Evolutionary conservation across 2,329 filamentous ascomycete genomes (phyloP), one percentile per base, ranked within the genome.

Genomic region (Colletotrichum sp.): DNA sequence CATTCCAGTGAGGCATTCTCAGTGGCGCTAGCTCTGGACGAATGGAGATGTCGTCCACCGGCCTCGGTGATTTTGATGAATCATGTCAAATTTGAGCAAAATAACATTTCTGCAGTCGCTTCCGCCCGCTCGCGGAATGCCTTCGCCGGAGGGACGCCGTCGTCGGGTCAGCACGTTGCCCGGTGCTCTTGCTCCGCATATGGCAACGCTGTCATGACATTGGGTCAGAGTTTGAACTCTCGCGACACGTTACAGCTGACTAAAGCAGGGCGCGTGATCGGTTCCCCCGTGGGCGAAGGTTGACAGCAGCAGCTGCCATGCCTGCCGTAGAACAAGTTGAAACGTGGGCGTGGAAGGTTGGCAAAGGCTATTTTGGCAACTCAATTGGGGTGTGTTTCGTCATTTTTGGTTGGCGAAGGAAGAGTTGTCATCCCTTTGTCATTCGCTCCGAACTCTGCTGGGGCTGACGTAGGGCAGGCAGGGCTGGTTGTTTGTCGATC

Each of bases 271-370:
- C 69, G 73, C 73, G 64, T 65, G 64, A 69, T 36, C 21, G 7
- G 8, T 38, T 34, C 5, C 55, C 24, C n/a, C 26, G 38, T 38
- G 30, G 12, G 34, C 13, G 24, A 68, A 69, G 48, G 63, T 73
- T 59, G 69, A 36, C 30, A 30, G 63, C 28, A n/a, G 26, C 56
- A 73, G 28, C 28, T 63, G 58, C 24, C 38, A 73, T 75, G 73
- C 63, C 28, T 73, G 64, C 48, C 30, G 58, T 69, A 73, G 64
- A 65, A 73, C 34, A 26, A 64, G 69, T 69, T 73, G 48, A 73
- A 73, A 75, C 64, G 58, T 26, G 30, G 32, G 55, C 61, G 28
- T 34, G 43, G 66, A 73, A 75, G 69, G 36, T 67, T 36, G 48
- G 13, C 32, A 36, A 75, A 73, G 63, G 43, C 36, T 65, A 73